Evolutionary conservation across 2,329 filamentous ascomycete species (phyloP).

Genomic region (Venturia nashicola): DNA sequence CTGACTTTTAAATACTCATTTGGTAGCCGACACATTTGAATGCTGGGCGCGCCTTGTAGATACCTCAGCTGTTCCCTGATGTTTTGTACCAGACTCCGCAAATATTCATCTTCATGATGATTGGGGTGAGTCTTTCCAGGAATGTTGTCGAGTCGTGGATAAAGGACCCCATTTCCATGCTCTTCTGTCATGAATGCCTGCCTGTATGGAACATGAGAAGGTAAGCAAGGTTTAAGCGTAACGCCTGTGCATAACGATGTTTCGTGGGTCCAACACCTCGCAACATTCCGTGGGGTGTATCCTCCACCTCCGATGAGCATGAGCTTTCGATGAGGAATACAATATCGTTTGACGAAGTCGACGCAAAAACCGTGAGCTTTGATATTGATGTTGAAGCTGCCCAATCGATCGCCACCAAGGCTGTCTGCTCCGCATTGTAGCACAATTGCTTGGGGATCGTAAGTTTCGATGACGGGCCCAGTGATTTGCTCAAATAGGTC

Average conservation of each 20-base stretch:
- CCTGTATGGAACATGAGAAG: constrained; percentile 70
- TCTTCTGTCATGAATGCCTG: constrained; percentile 74
- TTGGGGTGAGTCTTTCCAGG: constrained; percentile 52
- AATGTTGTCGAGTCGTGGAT: constrained; percentile 78
- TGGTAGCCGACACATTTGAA: constrained; percentile 71
- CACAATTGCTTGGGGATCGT: constrained; percentile 82
- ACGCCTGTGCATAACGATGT: constrained; percentile 78
- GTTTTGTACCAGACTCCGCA: constrained; percentile 63
- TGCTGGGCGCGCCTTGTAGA: constrained; percentile 72
- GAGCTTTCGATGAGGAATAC: constrained; percentile 56
- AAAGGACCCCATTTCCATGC: constrained; percentile 56
- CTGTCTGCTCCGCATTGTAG: constrained; percentile 94
- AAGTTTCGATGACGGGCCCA: constrained; percentile 64
- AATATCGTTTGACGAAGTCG: constrained; percentile 64
- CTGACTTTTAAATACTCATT: constrained; percentile 55
- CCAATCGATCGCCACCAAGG: constrained; percentile 81
- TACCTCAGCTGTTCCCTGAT: constrained; percentile 80
- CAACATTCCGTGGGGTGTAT: constrained; percentile 93
- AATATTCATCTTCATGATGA: constrained; percentile 63
- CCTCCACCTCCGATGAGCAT: constrained; percentile 89
- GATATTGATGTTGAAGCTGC: constrained; percentile 94
- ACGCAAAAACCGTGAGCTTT: constrained; percentile 88
- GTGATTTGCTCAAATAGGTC: constrained; percentile 75
- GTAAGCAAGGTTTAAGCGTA: constrained; percentile 60
- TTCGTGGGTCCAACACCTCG: constrained; percentile 92